These are phyloP conservation scores for Trichoderma aggressivum DNA, from an alignment of 2,329 filamentous ascomycete species.

Conservation along the genomic window DNA sequence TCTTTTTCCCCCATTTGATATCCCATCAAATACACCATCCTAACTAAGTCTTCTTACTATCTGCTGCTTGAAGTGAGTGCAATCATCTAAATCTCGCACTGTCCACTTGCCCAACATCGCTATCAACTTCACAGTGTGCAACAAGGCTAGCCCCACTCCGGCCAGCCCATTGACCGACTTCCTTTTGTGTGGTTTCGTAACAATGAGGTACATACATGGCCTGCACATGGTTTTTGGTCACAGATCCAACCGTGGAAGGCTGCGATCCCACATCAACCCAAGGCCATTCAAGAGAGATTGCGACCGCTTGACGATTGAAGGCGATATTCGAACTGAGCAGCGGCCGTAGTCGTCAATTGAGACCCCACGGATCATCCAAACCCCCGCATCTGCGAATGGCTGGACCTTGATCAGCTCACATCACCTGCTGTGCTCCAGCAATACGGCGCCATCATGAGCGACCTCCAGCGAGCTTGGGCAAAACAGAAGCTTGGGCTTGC, in stretches of 20 bases:
- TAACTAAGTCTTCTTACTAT: background rate
- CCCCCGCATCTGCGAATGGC: conserved; percentile 19
- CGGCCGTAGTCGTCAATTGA: background rate
- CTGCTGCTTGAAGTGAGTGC: background rate
- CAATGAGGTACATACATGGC: background rate
- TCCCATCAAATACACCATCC: background rate
- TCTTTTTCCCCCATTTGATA: background rate
- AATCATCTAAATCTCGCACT: background rate
- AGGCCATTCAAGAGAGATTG: background rate
- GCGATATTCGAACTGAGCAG: background rate
- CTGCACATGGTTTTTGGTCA: background rate
- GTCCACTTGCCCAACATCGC: background rate
- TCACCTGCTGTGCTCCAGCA: conserved; percentile 3
- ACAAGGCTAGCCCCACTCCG: background rate
- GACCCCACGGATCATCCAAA: background rate
- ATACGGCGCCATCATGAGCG: conserved; percentile 60
- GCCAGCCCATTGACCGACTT: background rate
- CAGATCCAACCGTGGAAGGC: background rate
- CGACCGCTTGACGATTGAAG: background rate
- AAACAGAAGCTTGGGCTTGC: conserved; percentile 67
- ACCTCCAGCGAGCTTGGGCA: conserved; percentile 74
- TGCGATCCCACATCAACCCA: background rate
- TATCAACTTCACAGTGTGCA: background rate
- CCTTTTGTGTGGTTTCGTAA: background rate
- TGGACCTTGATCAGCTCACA: conserved; percentile 5